These are phyloP conservation scores for Cymbidium sinense DNA, from an alignment of 106 monocot genomes.

Conservation along the genomic window DNA sequence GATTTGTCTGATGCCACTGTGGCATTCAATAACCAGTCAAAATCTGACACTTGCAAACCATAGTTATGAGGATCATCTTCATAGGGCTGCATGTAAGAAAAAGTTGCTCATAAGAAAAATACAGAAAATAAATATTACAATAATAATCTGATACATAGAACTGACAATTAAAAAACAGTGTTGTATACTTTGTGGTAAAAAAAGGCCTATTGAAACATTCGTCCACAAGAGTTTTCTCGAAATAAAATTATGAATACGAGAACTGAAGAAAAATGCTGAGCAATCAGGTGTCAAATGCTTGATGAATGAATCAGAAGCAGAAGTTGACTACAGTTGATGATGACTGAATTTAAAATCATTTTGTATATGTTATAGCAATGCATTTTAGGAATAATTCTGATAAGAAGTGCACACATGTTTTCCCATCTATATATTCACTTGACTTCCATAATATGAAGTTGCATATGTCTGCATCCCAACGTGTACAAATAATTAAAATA, in stretches of 20 bases:
- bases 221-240: neutral
- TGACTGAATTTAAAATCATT: neutral
- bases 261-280: neutral
- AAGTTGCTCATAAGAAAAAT: neutral
- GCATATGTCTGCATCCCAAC: neutral
- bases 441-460: neutral
- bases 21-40: conserved; percentile 62
- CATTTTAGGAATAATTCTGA: neutral
- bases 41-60: conserved; percentile 66
- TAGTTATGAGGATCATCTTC: conserved; percentile 53
- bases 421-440: neutral
- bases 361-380: too few species aligned
- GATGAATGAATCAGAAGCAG: neutral
- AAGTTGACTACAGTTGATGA: neutral
- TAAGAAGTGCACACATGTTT: neutral
- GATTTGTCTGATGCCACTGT: conserved; percentile 57
- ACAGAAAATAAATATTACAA: neutral
- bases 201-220: neutral
- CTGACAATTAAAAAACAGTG: neutral
- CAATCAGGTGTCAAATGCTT: neutral
- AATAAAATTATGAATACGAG: neutral
- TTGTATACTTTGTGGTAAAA: neutral
- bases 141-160: neutral
- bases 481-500: neutral
- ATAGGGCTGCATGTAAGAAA: conserved; percentile 53